These are phyloP conservation scores for Lenzites betulinus DNA, from an alignment of 768 basidiomycete genomes.

Conservation along the genomic window DNA sequence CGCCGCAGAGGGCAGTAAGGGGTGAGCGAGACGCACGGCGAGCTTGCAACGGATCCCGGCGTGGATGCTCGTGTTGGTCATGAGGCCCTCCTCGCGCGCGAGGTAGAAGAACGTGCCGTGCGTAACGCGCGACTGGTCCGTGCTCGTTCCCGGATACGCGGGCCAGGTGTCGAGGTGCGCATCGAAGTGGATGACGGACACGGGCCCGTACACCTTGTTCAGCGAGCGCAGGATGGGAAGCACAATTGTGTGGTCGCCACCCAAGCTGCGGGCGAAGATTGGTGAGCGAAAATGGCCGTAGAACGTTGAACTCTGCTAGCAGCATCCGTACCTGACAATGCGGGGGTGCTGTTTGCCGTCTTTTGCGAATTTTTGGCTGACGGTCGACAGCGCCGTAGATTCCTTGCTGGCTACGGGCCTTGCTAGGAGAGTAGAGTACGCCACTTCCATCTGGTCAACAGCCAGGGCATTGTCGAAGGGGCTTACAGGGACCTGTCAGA, in stretches of 20 bases:
- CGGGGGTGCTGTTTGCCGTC: conserved; percentile 72
- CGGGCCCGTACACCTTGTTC: conserved; percentile 76
- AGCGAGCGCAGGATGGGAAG: conserved; percentile 83
- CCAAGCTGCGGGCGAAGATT: conserved; percentile 38
- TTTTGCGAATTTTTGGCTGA: conserved; percentile 43
- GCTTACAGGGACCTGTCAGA: conserved; percentile 63
- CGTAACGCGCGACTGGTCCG: conserved; percentile 67
- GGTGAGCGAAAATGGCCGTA: neutral
- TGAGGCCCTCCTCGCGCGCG: conserved; percentile 75
- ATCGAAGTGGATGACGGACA: conserved; percentile 85
- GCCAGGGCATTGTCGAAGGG: conserved; percentile 85
- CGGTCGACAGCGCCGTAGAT: neutral
- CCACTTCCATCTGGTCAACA: conserved; percentile 84
- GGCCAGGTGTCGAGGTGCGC: conserved; percentile 73
- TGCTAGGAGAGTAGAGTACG: conserved; percentile 75
- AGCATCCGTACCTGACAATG: conserved; percentile 53
- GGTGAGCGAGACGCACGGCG: conserved; percentile 23
- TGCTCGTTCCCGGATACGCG: conserved; percentile 40
- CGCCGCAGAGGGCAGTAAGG: neutral
- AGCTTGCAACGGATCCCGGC: conserved; percentile 86
- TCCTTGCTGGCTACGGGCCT: conserved; percentile 45
- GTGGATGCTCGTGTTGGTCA: conserved; percentile 75
- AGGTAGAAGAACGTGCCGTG: conserved; percentile 88
- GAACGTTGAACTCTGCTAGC: neutral
- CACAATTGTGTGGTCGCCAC: conserved; percentile 89